These are phyloP conservation scores for Mycena polygramma DNA, from an alignment of 768 basidiomycete species.

Conservation along the genomic window DNA sequence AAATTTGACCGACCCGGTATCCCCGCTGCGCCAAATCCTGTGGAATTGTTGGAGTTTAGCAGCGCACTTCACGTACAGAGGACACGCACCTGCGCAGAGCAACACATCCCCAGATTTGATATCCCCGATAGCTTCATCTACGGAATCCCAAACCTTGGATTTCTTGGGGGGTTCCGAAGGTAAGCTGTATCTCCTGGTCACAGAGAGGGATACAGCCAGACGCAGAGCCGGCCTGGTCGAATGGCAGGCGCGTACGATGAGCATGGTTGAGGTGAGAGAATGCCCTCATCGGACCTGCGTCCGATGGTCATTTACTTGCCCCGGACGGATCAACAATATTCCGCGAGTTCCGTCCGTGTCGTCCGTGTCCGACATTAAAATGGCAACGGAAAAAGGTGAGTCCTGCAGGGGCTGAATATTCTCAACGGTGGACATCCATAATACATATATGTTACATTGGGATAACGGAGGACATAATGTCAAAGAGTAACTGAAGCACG, in stretches of 20 bases:
- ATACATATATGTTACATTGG: not conserved
- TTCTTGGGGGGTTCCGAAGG: conserved; percentile 51
- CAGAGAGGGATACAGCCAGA: conserved; percentile 36
- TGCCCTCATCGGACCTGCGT: not conserved
- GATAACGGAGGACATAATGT: not conserved
- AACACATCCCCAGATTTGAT: conserved; percentile 85
- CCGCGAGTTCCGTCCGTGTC: not conserved
- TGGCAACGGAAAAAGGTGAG: not conserved
- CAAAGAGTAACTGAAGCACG: conserved; percentile 21
- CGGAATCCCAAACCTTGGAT: conserved; percentile 84
- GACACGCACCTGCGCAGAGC: conserved; percentile 81
- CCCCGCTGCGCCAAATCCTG: conserved; percentile 92
- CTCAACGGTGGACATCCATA: not conserved
- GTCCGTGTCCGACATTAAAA: too few relatives aligned
- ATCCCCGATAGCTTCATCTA: conserved; percentile 86
- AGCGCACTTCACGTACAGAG: not conserved
- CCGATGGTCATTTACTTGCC: conserved; percentile 4
- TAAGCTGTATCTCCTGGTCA: conserved; percentile 50
- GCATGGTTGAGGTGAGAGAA: conserved; percentile 32
- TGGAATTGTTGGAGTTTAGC: conserved; percentile 16
- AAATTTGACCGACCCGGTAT: conserved; percentile 74
- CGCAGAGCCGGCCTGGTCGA: conserved; percentile 38
- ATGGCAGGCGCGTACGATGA: conserved; percentile 24
- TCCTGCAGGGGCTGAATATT: not conserved
- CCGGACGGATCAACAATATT: conserved; percentile 8